Base-by-base conservation (phyloP, 2,329 filamentous ascomycete species). In the Botrytis byssoidea region DNA sequence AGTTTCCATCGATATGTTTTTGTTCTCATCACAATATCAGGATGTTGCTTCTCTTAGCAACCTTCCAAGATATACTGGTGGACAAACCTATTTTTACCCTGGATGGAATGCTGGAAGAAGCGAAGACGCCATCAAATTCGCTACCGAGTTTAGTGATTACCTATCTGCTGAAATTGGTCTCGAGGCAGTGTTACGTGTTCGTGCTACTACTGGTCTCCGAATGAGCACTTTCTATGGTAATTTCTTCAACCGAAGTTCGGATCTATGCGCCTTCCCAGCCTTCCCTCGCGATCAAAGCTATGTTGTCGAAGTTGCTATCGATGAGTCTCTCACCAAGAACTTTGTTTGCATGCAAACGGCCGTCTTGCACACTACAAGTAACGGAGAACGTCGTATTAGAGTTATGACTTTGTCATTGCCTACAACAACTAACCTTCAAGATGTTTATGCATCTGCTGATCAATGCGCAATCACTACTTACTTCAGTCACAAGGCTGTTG, bases 141-240 rank as follows among this genome's bases (percentile, higher is more conserved):
- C 95, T 5, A 92, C 93, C 25, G 96, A 99, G 82, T 97, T 99
- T 81, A 97, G 94, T 80, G 95, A 98, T 81, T 97, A 96, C 81
- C 86, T 99, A n/a, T 98, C 95, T 16, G 91, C 95, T 0, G 96
- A 99, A 83, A 98, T 99, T 81, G 96, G 95, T 0, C 85, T 99
- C 51, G 96, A 99, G 83, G 96, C 96, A 61, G 96, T 99, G 55
- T 91, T 99, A 73, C 92, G 96, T 81, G 96, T 99, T 57, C 92
- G 96, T 77, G 96, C 96, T 29, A 98, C 95, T 2, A 98, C 95
- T 37, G 96, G 96, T 70, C 85, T 99, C 74, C 91, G 96, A 71
- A 98, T 98, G 93, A 97, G 91, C 85, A 95, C 95, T 2, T 99
- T 99, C 84, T 99, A 98, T 83, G 96, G 96, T 78, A 99, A 99